Conservation (phyloP, 2,329 filamentous ascomycete species). For the Monosporascus sp. region DNA sequence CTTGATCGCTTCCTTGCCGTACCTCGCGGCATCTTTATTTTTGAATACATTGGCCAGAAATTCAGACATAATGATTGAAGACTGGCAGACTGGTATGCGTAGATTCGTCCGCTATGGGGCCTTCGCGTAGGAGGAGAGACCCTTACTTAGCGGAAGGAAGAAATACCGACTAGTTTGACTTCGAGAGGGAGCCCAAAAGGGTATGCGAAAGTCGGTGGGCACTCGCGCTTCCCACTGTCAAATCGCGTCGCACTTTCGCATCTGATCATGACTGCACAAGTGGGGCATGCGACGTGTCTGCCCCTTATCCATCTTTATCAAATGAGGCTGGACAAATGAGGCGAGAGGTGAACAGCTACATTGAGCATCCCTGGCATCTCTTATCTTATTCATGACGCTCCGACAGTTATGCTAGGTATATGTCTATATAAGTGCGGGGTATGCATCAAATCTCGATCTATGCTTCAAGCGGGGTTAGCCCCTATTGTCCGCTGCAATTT, state of each 20-base stretch:
- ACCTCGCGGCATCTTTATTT: neutral
- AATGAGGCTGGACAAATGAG: too few relatives aligned
- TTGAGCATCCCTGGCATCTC: too few relatives aligned
- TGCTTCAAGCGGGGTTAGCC: too few relatives aligned
- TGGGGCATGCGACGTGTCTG: neutral
- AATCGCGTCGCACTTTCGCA: neutral
- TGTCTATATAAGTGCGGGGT: too few relatives aligned
- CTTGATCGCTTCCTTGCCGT: neutral
- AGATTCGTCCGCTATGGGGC: neutral
- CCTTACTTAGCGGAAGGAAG: neutral
- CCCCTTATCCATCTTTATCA: neutral
- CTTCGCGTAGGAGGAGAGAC: neutral
- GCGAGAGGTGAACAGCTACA: too few relatives aligned
- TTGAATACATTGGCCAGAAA: neutral
- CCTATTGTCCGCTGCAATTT: too few relatives aligned
- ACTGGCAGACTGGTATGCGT: neutral
- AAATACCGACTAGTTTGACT: neutral
- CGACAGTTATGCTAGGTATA: too few relatives aligned
- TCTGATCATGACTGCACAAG: neutral
- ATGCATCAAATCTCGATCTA: too few relatives aligned
- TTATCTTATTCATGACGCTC: too few relatives aligned
- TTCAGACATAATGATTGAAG: neutral
- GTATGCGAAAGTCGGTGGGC: slow-evolving; percentile 2
- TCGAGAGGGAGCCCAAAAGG: neutral
- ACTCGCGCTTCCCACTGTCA: neutral